phyloP scores from a whole-genome alignment of 2,329 filamentous ascomycete species.

The Fusarium euwallaceae region DNA sequence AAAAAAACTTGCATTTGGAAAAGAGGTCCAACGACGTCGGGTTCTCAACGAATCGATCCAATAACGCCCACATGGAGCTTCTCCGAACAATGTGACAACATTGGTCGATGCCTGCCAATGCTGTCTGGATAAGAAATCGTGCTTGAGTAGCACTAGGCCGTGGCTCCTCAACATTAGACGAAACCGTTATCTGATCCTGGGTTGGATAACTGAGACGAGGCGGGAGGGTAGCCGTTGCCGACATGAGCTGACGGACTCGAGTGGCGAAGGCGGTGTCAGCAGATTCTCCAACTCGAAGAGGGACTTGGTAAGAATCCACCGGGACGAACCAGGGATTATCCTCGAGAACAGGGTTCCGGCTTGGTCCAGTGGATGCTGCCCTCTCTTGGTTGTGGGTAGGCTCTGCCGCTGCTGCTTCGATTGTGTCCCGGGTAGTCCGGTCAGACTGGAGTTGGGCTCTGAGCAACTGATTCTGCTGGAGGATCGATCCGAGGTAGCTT shows the following conservation, averaged over 20 bases:
- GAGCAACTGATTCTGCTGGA: not conserved
- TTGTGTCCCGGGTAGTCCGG: not conserved
- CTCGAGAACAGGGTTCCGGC: not conserved
- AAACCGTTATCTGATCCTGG: not conserved
- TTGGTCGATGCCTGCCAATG: not conserved
- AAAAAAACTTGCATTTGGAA: not conserved
- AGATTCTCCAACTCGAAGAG: not conserved
- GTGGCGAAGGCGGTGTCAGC: not conserved
- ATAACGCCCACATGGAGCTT: not conserved
- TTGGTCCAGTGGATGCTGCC: not conserved
- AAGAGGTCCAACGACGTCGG: not conserved
- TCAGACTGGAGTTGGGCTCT: not conserved
- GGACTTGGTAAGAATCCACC: not conserved
- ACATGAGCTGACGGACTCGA: not conserved
- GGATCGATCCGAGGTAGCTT: not conserved
- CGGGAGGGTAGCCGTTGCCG: not conserved
- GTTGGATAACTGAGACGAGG: not conserved
- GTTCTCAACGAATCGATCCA: not conserved
- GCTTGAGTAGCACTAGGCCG: not conserved
- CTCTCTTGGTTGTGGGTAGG: not conserved
- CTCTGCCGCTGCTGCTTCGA: not conserved
- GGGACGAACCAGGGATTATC: not conserved
- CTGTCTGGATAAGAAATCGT: not conserved
- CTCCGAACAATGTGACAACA: not conserved
- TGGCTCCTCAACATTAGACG: not conserved